phyloP scores from a whole-genome alignment of 352 stramenopile genomes.

The Phytopythium litorale region DNA sequence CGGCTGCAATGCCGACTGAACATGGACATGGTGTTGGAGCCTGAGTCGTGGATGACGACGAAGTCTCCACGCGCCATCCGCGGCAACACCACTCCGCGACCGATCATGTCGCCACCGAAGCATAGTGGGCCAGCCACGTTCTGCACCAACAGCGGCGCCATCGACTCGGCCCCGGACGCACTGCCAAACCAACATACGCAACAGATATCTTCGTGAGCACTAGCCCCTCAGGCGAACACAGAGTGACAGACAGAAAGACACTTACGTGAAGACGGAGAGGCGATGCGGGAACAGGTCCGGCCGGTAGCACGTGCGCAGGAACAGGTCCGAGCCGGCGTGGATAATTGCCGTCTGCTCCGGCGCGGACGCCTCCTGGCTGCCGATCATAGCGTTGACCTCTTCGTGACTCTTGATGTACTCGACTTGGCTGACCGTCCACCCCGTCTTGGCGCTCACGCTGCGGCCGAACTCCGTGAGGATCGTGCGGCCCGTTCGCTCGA shows the following conservation, averaged over 20 bases:
- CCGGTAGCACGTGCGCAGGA: conserved; percentile 85
- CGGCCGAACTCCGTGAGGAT: conserved; percentile 93
- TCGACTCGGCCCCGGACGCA: conserved; percentile 39
- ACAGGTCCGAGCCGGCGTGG: conserved; percentile 89
- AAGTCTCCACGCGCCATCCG: conserved; percentile 70
- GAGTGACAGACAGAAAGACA: conserved; percentile 9
- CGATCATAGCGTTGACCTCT: conserved; percentile 16
- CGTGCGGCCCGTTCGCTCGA: conserved; percentile 61
- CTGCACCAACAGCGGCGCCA: conserved; percentile 33
- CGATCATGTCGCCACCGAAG: conserved; percentile 90
- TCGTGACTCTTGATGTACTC: conserved; percentile 87
- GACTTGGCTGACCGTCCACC: conserved; percentile 85
- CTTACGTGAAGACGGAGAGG: conserved; percentile 80
- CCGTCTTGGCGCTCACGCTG: conserved; percentile 82
- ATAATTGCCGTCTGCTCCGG: conserved; percentile 74
- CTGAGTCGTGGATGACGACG: conserved; percentile 84
- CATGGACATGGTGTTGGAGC: conserved; percentile 86
- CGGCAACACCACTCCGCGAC: conserved; percentile 47
- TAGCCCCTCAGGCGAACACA: not conserved
- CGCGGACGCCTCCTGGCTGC: not conserved
- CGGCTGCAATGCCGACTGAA: conserved; percentile 88
- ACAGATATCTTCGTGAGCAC: conserved; percentile 6
- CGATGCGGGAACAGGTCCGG: conserved; percentile 77
- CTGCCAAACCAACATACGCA: conserved; percentile 16
- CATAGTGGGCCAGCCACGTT: conserved; percentile 91